These are phyloP conservation scores for Aspergillus quadrilineatus DNA, from an alignment of 2,329 filamentous ascomycete genomes.

Conservation along the genomic window DNA sequence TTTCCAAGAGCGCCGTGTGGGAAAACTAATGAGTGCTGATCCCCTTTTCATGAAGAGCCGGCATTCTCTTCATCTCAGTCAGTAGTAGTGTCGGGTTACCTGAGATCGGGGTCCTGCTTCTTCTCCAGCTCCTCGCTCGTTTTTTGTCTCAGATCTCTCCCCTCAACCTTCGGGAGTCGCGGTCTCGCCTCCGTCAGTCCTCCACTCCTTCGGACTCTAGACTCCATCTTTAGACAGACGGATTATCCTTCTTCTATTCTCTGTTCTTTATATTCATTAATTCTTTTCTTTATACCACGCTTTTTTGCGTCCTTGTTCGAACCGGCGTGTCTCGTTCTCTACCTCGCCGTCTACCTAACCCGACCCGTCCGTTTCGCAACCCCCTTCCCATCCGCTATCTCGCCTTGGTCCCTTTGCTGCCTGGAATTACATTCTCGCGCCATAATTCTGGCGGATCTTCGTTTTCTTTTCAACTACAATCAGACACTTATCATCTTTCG, in stretches of 20 bases:
- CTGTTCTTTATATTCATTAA: background rate
- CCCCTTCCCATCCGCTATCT: background rate
- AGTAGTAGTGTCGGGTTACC: background rate
- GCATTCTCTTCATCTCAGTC: background rate
- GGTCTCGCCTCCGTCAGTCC: conserved; percentile 18
- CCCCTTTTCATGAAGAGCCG: conserved; percentile 1
- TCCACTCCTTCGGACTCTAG: conserved; percentile 31
- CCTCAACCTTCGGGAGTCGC: background rate
- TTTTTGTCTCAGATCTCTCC: conserved; percentile 1
- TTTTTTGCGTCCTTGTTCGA: background rate
- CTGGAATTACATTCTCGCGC: background rate
- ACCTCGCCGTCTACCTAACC: background rate
- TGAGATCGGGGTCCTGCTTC: background rate
- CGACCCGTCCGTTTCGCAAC: background rate
- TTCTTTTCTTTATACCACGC: background rate
- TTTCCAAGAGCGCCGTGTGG: background rate
- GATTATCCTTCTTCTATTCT: background rate
- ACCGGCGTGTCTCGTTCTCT: background rate
- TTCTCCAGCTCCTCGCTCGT: background rate
- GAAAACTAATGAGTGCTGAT: background rate
- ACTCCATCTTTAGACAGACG: background rate
- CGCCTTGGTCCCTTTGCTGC: background rate
- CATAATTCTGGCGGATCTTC: background rate
- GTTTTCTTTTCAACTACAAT: conserved; percentile 14
- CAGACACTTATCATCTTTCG: background rate